Conservation (phyloP, 345 rosid genomes). For the Zanthoxylum bungeanum region DNA sequence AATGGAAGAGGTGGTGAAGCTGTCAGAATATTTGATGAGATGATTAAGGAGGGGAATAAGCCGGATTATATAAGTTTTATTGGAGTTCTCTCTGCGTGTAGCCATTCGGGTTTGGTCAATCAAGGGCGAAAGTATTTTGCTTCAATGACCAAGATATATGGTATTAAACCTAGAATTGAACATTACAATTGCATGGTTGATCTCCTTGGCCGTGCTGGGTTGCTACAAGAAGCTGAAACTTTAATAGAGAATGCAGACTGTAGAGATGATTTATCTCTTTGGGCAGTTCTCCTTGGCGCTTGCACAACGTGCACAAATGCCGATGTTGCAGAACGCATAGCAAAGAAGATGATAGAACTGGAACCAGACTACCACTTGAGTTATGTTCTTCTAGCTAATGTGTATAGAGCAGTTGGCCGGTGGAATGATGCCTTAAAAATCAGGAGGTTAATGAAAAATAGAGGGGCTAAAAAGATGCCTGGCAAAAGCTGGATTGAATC, state of each 20-base stretch:
- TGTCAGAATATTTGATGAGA: slow-evolving; percentile 52
- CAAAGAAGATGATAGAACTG: slow-evolving; percentile 63
- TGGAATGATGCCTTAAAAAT: slow-evolving; percentile 75
- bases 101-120: slow-evolving; percentile 73
- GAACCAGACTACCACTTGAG: slow-evolving; percentile 71
- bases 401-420: slow-evolving; percentile 65
- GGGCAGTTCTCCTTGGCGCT: slow-evolving; percentile 91
- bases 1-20: slow-evolving; percentile 80
- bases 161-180: slow-evolving; percentile 70
- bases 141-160: slow-evolving; percentile 44
- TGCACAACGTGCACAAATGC: slow-evolving; percentile 51
- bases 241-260: slow-evolving; percentile 62
- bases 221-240: slow-evolving; percentile 75
- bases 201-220: slow-evolving; percentile 86
- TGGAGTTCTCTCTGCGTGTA: slow-evolving; percentile 83
- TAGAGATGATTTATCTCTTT: slow-evolving; percentile 62
- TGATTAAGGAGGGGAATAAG: slow-evolving; percentile 48
- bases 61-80: slow-evolving; percentile 81
- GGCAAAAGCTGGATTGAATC: slow-evolving; percentile 71
- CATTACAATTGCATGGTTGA: slow-evolving; percentile 91
- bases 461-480: slow-evolving; percentile 56
- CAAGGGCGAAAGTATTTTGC: slow-evolving; percentile 56
- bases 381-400: slow-evolving; percentile 73
- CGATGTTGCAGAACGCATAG: slow-evolving; percentile 68
- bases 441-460: slow-evolving; percentile 61